Percentiles rank a stretch among this genome's conserved stretches.
These are phyloP conservation scores for Rhexocercosporidium sp. DNA, from an alignment of 2,329 filamentous ascomycete species.

Conservation along the genomic window DNA sequence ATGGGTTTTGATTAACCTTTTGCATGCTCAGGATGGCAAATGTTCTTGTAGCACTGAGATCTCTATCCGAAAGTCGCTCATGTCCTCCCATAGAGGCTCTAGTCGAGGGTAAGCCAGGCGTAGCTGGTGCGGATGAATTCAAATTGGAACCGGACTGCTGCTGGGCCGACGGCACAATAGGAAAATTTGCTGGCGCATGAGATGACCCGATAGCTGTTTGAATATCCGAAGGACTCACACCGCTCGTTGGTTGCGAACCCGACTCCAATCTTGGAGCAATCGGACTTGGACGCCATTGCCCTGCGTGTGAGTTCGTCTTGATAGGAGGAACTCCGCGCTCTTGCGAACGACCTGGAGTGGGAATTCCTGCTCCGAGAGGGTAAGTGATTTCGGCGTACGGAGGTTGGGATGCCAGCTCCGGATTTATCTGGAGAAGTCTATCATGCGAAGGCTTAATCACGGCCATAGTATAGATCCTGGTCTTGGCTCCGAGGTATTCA, in stretches of 20 bases:
- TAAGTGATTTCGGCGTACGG: slow-evolving; percentile 62
- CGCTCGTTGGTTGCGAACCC: neutral
- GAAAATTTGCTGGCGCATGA: neutral
- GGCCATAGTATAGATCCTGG: slow-evolving; percentile 73
- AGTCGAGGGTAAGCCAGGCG: neutral
- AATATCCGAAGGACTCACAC: neutral
- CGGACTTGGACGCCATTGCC: slow-evolving; percentile 9
- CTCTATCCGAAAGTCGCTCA: slow-evolving; percentile 27
- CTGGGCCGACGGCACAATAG: neutral
- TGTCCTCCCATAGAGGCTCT: neutral
- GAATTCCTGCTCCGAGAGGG: slow-evolving; percentile 48
- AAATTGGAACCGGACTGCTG: neutral
- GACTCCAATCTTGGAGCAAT: neutral
- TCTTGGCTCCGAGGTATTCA: slow-evolving; percentile 70
- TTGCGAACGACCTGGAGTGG: neutral
- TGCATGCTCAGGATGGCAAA: slow-evolving; percentile 79
- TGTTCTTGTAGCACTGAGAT: slow-evolving; percentile 57
- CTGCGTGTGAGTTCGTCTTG: slow-evolving; percentile 12
- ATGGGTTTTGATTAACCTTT: slow-evolving; percentile 79
- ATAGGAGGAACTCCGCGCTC: neutral
- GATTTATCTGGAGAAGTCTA: slow-evolving; percentile 27
- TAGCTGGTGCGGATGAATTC: neutral
- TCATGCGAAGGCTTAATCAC: slow-evolving; percentile 62
- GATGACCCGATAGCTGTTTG: neutral
- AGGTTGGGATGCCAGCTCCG: slow-evolving; percentile 48